Base-by-base conservation (phyloP, 2,329 filamentous ascomycete genomes). In the Penicillium sclerotiorum region DNA sequence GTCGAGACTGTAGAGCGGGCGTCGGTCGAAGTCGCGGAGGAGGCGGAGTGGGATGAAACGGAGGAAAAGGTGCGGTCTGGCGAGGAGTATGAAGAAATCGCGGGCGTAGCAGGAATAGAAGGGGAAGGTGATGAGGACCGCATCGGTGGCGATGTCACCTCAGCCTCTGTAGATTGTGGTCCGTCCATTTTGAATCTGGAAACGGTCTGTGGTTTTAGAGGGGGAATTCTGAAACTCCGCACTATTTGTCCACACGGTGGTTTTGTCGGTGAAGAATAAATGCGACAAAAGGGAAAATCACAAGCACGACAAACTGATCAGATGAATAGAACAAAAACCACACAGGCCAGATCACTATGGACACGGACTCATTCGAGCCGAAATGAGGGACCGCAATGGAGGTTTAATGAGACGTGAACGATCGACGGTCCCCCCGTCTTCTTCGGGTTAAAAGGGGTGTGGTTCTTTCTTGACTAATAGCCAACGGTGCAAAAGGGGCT, bases 11-110 rank as follows among this genome's bases (percentile, higher is more conserved):
- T 72, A 1, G 73, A 76, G 49, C 69, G 65, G 35, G 71, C 73
- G 61, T 71, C 69, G 38, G 65, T 64, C 30, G 73, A 75, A 46
- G 67, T 70, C 53, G 70, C 70, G 22, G 76, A 77, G 28, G 71
- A 73, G 17, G 71, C 71, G 15, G 75, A 78, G 33, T 70, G 64
- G 27, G 73, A 76, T 12, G 74, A 77, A 21, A 74, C 63, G 49
- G 72, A 73, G 27, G 74, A 77, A 55, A 76, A 75, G 23, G 74
- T 76, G 47, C 74, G 71, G 48, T 69, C 71, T 25, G 72, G 71
- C 7, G 72, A 74, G 12, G 71, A 71, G 50, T 70, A 74, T 9
- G 73, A 73, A 18, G 72, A 75, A 41, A 75, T 72, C 33, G 72
- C 72, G 4, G 72, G 72, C 5, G 72, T 74, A 15, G 72, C 69